Conservation (phyloP, 2,329 filamentous ascomycete genomes). For the Geosmithia morbida region DNA sequence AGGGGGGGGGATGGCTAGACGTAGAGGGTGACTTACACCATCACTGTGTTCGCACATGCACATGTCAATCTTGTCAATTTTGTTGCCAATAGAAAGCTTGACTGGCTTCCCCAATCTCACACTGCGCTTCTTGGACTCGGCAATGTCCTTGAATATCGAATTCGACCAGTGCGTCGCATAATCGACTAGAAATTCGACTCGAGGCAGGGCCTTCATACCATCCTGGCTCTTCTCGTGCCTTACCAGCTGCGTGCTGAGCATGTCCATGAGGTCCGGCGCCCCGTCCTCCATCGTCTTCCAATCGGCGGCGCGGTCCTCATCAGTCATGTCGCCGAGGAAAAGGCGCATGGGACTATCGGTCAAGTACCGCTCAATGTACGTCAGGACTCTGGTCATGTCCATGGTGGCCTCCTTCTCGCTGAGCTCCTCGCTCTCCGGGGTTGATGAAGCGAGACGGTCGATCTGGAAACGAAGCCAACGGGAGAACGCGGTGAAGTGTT, state of each 20-base stretch:
- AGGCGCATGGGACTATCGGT: constrained; percentile 48
- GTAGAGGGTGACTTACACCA: constrained; percentile 18
- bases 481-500: constrained; percentile 66
- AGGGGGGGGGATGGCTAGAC: background rate
- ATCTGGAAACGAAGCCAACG: constrained; percentile 76
- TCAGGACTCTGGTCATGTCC: constrained; percentile 56
- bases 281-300: constrained; percentile 28
- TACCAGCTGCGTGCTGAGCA: constrained; percentile 33
- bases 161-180: constrained; percentile 43
- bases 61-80: constrained; percentile 1
- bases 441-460: constrained; percentile 55
- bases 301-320: constrained; percentile 35
- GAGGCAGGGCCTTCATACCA: constrained; percentile 37
- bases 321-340: constrained; percentile 38
- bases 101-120: constrained; percentile 49
- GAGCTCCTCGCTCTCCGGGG: constrained; percentile 50
- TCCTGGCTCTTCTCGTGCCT: constrained; percentile 25
- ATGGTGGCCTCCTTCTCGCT: constrained; percentile 65
- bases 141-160: constrained; percentile 51
- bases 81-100: constrained; percentile 23
- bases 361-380: constrained; percentile 64
- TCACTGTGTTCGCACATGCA: constrained; percentile 11
- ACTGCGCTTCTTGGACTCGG: constrained; percentile 53
- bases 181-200: constrained; percentile 48
- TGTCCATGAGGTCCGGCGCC: constrained; percentile 24